Base-by-base conservation (phyloP, 179 eudicot genomes). In the Monotropa hypopitys region DNA sequence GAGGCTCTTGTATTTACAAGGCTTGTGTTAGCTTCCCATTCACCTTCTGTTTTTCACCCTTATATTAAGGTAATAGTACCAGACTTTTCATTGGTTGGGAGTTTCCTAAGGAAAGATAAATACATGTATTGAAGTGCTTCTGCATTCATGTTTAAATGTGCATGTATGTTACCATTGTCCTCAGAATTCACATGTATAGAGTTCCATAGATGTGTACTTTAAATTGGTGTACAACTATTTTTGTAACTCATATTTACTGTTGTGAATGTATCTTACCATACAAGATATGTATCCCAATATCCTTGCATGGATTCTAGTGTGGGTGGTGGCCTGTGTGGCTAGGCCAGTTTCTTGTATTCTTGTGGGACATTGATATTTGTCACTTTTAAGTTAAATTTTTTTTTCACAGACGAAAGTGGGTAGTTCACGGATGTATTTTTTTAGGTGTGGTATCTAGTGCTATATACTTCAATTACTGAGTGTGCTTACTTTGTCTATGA, bases 1-100 rank as follows among this genome's bases (percentile, higher is more conserved):
- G 99, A 96, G 87, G 98, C 99, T 75, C 96, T 96, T 76, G 88
- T 85, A 30, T 96, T 96, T 73, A 87, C 98, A 20, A 91, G 96
- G 88, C 86, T 93, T 70, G 98, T 93, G 61, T 85, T 96, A 81
- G 90, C 91, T 75, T 93, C 98, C 57, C 99, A 96, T 87, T 83
- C 92, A 28, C 98, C 99, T 28, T 51, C 88, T 73, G 99, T 93
- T 76, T 93, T 96, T 80, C 98, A 90, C 81, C 98, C 97, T 30
- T 86, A 89, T 81, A 87, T 96, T 80, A 91, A 93, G 98, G 99
- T 96, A 87, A 79, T 45, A 47, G 6, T 57, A 5, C 9, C 72
- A 45, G 3, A 56, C 51, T 38, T 53, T 28, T 46, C 56, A 13
- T 42, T 32, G 8, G 42, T 59, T 47, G 56, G 50, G 45, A 32